These are phyloP conservation scores for Nephelium lappaceum DNA, from an alignment of 345 rosid genomes.

Conservation along the genomic window DNA sequence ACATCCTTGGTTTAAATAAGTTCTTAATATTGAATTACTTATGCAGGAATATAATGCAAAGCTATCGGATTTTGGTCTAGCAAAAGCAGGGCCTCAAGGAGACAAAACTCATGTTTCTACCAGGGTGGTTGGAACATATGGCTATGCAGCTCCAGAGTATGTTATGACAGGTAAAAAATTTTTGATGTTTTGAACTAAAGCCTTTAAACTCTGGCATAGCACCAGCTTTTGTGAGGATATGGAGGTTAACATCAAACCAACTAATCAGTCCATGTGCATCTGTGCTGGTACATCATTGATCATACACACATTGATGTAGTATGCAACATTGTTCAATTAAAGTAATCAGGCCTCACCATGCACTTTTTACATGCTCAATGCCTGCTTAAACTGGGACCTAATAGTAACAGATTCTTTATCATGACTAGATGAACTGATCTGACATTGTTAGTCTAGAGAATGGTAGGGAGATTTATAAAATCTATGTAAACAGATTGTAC, in stretches of 20 bases:
- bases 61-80: slow-evolving; percentile 86
- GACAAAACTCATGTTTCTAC: slow-evolving; percentile 89
- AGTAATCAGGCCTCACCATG: not conserved
- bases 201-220: not conserved
- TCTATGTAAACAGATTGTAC: not conserved
- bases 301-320: not conserved
- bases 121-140: slow-evolving; percentile 83
- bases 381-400: not conserved
- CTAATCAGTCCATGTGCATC: not conserved
- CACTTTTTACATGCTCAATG: not conserved
- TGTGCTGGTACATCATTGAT: not conserved
- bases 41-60: slow-evolving; percentile 75
- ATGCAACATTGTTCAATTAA: not conserved
- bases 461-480: not conserved
- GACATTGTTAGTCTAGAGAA: not conserved
- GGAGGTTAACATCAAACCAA: not conserved
- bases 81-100: slow-evolving; percentile 86
- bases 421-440: not conserved
- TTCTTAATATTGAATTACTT: slow-evolving; percentile 22
- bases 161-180: slow-evolving; percentile 67
- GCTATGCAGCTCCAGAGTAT: slow-evolving; percentile 85
- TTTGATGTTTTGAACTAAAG: not conserved
- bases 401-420: not conserved
- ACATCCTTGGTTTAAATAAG: not conserved
- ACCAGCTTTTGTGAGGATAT: slow-evolving; percentile 9